These are phyloP conservation scores for Candida boleticola DNA, from an alignment of 805 yeast genomes.

Conservation along the genomic window DNA sequence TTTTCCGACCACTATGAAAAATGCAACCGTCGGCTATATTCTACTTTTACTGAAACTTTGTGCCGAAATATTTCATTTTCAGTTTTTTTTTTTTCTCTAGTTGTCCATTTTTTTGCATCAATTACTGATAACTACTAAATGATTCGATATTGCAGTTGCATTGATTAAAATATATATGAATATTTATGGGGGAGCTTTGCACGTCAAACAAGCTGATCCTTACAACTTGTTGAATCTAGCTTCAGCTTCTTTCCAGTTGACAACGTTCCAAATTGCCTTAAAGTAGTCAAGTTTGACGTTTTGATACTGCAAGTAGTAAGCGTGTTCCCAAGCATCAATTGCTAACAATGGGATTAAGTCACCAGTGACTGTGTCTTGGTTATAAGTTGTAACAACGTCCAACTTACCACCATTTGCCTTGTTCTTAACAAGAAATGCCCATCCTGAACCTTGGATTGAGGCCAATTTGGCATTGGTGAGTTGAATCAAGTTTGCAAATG, in stretches of 20 bases:
- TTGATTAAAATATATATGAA: too few species aligned
- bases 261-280: conserved; percentile 50
- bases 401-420: conserved; percentile 41
- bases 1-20: too few species aligned
- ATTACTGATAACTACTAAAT: too few species aligned
- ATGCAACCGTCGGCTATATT: too few species aligned
- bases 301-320: conserved; percentile 52
- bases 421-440: conserved; percentile 52
- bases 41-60: too few species aligned
- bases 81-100: too few species aligned
- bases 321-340: conserved; percentile 56
- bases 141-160: too few species aligned
- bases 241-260: conserved; percentile 52
- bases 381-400: conserved; percentile 45
- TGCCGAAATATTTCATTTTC: too few species aligned
- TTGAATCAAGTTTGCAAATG: conserved; percentile 41
- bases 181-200: too few species aligned
- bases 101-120: too few species aligned
- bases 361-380: conserved; percentile 48
- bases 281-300: conserved; percentile 50
- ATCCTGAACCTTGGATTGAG: conserved; percentile 52
- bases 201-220: too few species aligned
- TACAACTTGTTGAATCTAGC: conserved; percentile 40
- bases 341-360: conserved; percentile 46
- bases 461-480: conserved; percentile 43